Conservation (phyloP, 2,329 filamentous ascomycete genomes). For the Ophiocordyceps unilateralis region DNA sequence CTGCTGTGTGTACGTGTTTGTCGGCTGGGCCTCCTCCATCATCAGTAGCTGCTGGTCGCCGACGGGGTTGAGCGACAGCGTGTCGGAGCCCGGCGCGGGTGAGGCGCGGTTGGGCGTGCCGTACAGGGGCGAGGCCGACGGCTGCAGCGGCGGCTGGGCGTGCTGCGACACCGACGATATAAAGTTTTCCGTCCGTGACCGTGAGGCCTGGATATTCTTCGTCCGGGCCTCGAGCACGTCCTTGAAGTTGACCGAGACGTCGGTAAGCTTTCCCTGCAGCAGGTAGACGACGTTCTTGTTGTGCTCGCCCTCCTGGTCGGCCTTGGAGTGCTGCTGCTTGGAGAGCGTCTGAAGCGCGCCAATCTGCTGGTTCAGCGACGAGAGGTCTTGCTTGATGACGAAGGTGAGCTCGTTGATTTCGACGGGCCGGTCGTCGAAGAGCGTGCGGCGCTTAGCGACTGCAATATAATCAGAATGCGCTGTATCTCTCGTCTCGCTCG, state of each 20-base stretch:
- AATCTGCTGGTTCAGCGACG: constrained; percentile 70
- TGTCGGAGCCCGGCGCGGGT: constrained; percentile 51
- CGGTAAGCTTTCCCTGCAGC: constrained; percentile 77
- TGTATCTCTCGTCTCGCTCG: constrained; percentile 4
- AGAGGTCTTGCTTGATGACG: constrained; percentile 94
- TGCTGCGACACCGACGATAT: constrained; percentile 77
- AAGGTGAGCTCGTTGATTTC: constrained; percentile 96
- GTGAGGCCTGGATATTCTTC: constrained; percentile 91
- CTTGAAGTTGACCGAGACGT: constrained; percentile 91
- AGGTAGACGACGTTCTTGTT: constrained; percentile 94
- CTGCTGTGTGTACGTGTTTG: constrained; percentile 82
- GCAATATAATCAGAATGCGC: constrained; percentile 3
- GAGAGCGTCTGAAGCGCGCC: constrained; percentile 64
- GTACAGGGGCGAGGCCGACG: constrained; percentile 76
- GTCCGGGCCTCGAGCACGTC: constrained; percentile 91
- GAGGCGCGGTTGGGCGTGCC: constrained; percentile 54
- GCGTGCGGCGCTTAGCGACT: constrained; percentile 90
- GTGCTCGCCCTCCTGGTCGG: constrained; percentile 79
- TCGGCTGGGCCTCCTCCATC: constrained; percentile 77
- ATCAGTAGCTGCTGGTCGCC: constrained; percentile 75
- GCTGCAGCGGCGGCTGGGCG: constrained; percentile 47
- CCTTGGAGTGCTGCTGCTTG: constrained; percentile 55
- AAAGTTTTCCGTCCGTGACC: constrained; percentile 89
- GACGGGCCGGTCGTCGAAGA: constrained; percentile 91
- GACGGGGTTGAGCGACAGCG: constrained; percentile 67